Conservation (phyloP, 306 rosid genomes). For the Purshia tridentata region DNA sequence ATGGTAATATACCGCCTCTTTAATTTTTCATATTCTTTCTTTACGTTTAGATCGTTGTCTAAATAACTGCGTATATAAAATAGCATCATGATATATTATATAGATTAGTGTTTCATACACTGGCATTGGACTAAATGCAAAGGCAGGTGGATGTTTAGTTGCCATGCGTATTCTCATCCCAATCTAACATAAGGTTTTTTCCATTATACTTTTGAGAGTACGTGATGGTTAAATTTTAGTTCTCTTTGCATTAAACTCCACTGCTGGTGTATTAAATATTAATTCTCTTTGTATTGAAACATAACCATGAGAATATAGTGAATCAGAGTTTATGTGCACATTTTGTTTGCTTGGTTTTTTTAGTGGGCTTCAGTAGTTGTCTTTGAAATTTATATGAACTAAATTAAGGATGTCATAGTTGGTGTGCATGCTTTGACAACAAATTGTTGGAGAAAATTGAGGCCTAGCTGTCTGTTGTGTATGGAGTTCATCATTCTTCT, state of each 20-base stretch:
- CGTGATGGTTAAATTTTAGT: background rate
- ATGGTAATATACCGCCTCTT: conserved; percentile 49
- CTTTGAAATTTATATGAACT: background rate
- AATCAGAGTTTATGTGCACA: background rate
- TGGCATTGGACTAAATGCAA: background rate
- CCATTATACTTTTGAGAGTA: background rate
- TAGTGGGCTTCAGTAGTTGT: background rate
- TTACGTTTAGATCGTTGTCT: background rate
- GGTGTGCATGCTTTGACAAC: background rate
- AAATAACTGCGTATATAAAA: background rate
- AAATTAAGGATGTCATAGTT: too few species aligned
- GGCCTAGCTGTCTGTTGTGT: background rate
- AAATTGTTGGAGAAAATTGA: background rate
- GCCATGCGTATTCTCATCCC: background rate
- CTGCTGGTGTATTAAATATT: background rate
- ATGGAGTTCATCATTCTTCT: background rate
- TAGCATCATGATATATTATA: background rate
- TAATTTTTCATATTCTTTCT: background rate
- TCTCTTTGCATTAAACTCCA: background rate
- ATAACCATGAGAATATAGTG: background rate
- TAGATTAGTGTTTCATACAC: background rate
- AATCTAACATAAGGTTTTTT: background rate
- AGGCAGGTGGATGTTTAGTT: background rate
- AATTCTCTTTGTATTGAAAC: background rate
- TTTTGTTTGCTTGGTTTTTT: background rate